Evolutionary conservation across 768 basidiomycete genomes (phyloP).

Genomic region (Leccinellum rugosiceps): DNA sequence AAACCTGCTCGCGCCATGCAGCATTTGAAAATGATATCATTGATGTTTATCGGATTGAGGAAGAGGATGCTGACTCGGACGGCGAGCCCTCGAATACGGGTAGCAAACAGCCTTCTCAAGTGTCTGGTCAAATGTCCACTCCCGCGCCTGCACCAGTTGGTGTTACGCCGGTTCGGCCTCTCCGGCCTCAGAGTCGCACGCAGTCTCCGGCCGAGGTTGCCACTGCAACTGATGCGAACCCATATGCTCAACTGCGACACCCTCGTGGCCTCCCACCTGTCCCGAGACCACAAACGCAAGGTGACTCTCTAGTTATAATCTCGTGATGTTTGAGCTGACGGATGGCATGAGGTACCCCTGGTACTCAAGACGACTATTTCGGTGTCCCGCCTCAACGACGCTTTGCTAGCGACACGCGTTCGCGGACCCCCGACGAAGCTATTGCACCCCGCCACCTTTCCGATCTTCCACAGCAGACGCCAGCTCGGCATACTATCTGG

Average conservation of each 20-base stretch:
- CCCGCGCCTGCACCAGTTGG: constrained; percentile 19
- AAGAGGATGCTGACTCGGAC: constrained; percentile 65
- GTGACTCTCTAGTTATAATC: constrained; percentile 34
- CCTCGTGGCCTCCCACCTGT: constrained; percentile 66
- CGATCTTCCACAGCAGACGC: constrained; percentile 44
- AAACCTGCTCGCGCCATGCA: no score
- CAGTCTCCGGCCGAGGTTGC: constrained; percentile 29
- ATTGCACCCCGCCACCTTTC: constrained; percentile 53
- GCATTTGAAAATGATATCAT: no score
- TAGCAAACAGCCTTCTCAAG: constrained; percentile 33
- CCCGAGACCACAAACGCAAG: constrained; percentile 44
- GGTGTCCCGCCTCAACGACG: constrained; percentile 42
- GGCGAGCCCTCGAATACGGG: constrained; percentile 35
- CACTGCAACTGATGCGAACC: constrained; percentile 32
- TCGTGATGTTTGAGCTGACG: constrained; percentile 5
- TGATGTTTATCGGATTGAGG: no score
- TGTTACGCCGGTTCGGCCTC: constrained; percentile 25
- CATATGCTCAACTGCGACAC: constrained; percentile 50
- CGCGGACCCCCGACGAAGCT: constrained; percentile 58
- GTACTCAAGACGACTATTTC: constrained; percentile 43
- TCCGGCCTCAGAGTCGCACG: constrained; percentile 29
- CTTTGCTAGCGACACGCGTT: constrained; percentile 50
- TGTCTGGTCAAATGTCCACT: constrained; percentile 13
- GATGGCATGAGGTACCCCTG: constrained; percentile 26
- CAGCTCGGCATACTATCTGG: constrained; percentile 76